Conservation (phyloP, 78 protist species). For the Cavenderia fasciculata region DNA sequence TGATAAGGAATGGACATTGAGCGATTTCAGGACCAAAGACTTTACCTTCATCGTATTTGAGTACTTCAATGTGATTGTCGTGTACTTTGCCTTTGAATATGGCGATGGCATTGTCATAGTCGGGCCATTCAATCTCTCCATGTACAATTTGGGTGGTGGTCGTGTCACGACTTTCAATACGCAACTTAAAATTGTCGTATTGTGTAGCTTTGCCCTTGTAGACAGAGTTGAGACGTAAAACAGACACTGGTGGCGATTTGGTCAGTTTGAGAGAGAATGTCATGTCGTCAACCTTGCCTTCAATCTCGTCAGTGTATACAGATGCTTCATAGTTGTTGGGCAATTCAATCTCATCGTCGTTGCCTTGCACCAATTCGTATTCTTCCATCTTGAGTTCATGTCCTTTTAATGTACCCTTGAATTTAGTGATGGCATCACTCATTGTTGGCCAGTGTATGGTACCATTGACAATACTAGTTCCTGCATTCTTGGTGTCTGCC, state of each 20-base stretch:
- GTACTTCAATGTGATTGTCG: neutral
- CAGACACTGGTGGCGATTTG: conserved; percentile 50
- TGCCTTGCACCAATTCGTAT: conserved; percentile 45
- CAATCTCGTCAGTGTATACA: neutral
- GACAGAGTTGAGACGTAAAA: neutral
- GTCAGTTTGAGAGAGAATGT: conserved; percentile 36
- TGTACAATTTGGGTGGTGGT: neutral
- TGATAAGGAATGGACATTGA: too few species aligned
- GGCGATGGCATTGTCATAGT: neutral
- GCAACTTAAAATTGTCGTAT: conserved; percentile 18
- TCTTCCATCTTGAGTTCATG: conserved; percentile 32
- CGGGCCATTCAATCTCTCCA: conserved; percentile 17
- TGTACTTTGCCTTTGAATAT: conserved; percentile 3
- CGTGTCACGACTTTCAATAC: neutral
- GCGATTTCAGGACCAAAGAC: conserved; percentile 4
- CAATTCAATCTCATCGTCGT: conserved; percentile 41
- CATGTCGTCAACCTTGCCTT: conserved; percentile 10
- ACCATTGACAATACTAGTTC: neutral
- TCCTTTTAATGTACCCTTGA: conserved; percentile 12
- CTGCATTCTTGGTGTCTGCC: neutral
- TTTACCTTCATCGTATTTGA: conserved; percentile 19
- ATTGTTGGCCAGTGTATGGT: conserved; percentile 22
- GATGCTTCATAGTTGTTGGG: conserved; percentile 18
- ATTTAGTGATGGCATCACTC: conserved; percentile 24
- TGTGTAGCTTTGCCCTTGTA: conserved; percentile 42